Conservation (phyloP, 441 rosid species). For the Euphorbia schlechtendalii region DNA sequence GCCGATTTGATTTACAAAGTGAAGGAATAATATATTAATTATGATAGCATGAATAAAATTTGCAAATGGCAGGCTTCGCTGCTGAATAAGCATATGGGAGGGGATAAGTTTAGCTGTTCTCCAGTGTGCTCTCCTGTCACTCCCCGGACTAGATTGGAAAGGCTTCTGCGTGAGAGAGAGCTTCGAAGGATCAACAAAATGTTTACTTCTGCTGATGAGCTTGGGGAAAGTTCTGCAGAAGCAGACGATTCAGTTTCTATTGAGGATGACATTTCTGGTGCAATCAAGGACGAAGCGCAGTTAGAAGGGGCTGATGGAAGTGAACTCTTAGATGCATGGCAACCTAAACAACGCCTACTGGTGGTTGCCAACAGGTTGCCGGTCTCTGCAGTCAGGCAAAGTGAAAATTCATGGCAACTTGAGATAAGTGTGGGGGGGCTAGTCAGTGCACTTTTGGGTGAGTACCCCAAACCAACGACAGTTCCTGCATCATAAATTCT, state of each 20-base stretch:
- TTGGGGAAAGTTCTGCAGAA: slow-evolving; percentile 20
- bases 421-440: slow-evolving; percentile 75
- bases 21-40: background rate
- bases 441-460: slow-evolving; percentile 67
- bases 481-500: too few species aligned
- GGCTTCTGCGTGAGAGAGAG: slow-evolving; percentile 54
- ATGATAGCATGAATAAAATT: background rate
- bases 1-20: background rate
- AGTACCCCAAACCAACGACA: too few species aligned
- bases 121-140: slow-evolving; percentile 27
- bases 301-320: slow-evolving; percentile 30
- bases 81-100: slow-evolving; percentile 31
- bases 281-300: slow-evolving; percentile 26
- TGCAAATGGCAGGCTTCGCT: slow-evolving; percentile 26
- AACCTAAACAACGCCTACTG: slow-evolving; percentile 55
- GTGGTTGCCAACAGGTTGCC: slow-evolving; percentile 82
- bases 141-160: slow-evolving; percentile 44
- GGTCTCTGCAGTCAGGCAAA: slow-evolving; percentile 59
- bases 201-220: slow-evolving; percentile 24
- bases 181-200: slow-evolving; percentile 38
- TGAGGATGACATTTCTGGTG: slow-evolving; percentile 28
- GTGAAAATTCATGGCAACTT: slow-evolving; percentile 57
- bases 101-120: slow-evolving; percentile 29
- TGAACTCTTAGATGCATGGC: slow-evolving; percentile 35
- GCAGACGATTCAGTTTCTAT: slow-evolving; percentile 20